Base-by-base conservation (phyloP, 2,329 filamentous ascomycete species). In the Tolypocladium nubicola region DNA sequence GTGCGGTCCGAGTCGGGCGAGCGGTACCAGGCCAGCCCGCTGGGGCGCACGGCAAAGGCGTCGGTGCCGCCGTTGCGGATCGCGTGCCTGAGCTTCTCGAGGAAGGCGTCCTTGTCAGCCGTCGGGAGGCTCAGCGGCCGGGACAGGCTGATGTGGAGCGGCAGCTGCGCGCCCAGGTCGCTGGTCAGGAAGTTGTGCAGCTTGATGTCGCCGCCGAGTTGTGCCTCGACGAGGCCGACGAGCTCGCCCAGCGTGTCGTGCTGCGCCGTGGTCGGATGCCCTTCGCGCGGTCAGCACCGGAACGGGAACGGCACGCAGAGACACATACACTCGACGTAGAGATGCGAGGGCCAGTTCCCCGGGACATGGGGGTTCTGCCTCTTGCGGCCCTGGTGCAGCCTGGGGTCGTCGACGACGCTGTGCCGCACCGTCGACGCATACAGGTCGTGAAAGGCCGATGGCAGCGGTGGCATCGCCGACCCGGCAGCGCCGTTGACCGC, bases 111-210 rank as follows among this genome's bases (percentile, higher is more conserved):
- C 63, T 89, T 90, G 61, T 87, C 79, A n/a, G 85, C 78, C 0
- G 89, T 91, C 53, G 77, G 76, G 38, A 99, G 82, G 14, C 85
- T 80, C 54, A 97, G 75, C 0, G 94, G 88, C 7, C 90, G 81
- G 9, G 94, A 97, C 8, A 99, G 80, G 63, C 91, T 96, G 66
- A 99, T 85, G 71, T 99, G 94, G 52, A 99, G 79, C 3, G 93
- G 93, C 54, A 90, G 76, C 6, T 88, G 85, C 7, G 85, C 84
- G 58, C 85, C 88, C 0, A 97, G 81, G 58, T 94, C 88, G 61
- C 87, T 95, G 47, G 80, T 82, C 7, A 97, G 75, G 59, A 94
- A 84, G 61, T 81, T 87, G 61, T 86, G 79, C 21, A 94, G 75
- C 55, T 73, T 64, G n/a, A 70, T 62, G 50, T 66, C 63, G 49